Evolutionary conservation across 2,329 filamentous ascomycete genomes (phyloP), one percentile per base, ranked within the genome.

Genomic region (Diaporthe ampelina): DNA sequence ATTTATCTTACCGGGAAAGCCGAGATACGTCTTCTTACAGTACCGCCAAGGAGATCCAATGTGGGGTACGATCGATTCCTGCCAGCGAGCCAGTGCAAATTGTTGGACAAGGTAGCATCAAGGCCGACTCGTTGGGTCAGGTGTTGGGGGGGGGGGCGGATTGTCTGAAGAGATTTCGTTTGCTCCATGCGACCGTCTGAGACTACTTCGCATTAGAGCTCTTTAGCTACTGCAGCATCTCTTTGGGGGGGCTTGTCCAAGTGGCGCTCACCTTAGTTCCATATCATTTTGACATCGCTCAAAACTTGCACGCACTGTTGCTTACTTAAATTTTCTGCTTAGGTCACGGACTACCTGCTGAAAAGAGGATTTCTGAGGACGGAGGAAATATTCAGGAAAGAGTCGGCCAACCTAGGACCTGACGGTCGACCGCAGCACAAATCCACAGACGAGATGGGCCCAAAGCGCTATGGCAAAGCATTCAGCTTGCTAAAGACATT

Each of bases 311-410:
- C 6, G 3, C 15, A 29, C 21, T 29, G 13, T 24, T 54, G 48
- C 72, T 76, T 26, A 76, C 40, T 29, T 24, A 48, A 8, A 7
- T 24, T 40, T 10, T 21, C 19, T 19, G 48, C 1, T 5, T 68
- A 91, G 90, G 90, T 99, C 4, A 95, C 98, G 11, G 97, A 99
- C 79, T 99, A 99, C 82, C 88, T 99, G 0, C 91, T 95, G 3
- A 99, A 99, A 83, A 95, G 98, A 78, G 97, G 97, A 0, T 99
- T 98, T 83, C 95, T 92, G 71, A 90, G 94, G 32, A 98, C 97
- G 0, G 97, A 99, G 83, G 94, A 96, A 26, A 94, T 97, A 81
- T 94, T 99, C 70, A 91, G 97, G 57, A 93, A 95, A 82, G 97
- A 99, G 83, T 97, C 95, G 1, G 92, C 94, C 32, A 92, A 95